Evolutionary conservation across 805 yeast species (phyloP), one percentile per base, ranked within the genome.

Genomic region (Lipomyces sp.): DNA sequence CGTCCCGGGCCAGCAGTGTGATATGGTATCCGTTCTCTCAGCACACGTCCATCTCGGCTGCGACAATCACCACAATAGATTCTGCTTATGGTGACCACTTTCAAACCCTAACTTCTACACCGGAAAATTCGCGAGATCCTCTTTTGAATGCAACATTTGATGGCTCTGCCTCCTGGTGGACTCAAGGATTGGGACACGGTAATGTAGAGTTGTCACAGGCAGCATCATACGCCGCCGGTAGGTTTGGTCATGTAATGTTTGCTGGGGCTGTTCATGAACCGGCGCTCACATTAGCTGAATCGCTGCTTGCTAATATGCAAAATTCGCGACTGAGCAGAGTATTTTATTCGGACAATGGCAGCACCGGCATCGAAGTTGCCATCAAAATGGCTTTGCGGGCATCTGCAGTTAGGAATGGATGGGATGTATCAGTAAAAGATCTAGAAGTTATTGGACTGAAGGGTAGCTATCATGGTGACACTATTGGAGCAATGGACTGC

Each of bases 141-240:
- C 48, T 58, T 32, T 33, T 53, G 34, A 34, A n/a, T 24, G 30
- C 55, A 18, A 48, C 57, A 30, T 15, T 48, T 50, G 65, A 63
- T 35, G 65, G 73, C 3, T 70, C 73, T 45, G 74, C 74, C 8
- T 73, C 75, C 1, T 73, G 75, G 75, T 73, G 75, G 75, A 73
- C 75, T 24, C 75, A 73, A 50, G 73, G 74, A 0, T 61, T 73
- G 8, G 74, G 74, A 29, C 74, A 72, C 53, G 73, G 73, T 10
- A 70, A 73, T 39, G 64, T 69, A 4, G 62, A 69, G 10, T 57
- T 73, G 30, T 65, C 75, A 8, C 65, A 69, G 6, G 62, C 74
- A 3, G 74, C 74, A 11, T 73, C 75, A 2, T 60, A 71, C 32
- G 75, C 74, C 29, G 73, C 75, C 13, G 75, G 75, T 35, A 54